Percentiles rank a stretch among this genome's conserved stretches.
Conservation (phyloP, 805 yeast genomes). For the Candida qinlingensis region DNA sequence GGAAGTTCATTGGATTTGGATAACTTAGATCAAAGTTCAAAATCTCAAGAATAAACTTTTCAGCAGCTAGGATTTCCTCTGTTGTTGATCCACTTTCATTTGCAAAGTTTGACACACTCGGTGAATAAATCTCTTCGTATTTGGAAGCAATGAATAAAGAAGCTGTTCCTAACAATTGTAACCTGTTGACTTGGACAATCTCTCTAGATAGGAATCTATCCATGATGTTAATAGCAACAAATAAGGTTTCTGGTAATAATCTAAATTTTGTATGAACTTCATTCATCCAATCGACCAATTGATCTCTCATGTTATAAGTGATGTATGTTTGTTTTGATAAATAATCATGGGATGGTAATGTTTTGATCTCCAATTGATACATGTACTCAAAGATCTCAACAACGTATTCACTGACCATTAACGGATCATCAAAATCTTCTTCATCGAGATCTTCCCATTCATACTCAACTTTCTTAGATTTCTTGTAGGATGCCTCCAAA, state of each 20-base stretch:
- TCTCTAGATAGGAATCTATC: conserved; percentile 80
- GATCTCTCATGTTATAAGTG: conserved; percentile 59
- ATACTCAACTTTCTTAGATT: conserved; percentile 27
- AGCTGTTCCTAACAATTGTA: conserved; percentile 84
- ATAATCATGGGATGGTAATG: conserved; percentile 50
- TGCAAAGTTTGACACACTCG: conserved; percentile 81
- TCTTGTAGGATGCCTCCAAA: conserved; percentile 14
- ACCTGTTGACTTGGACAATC: conserved; percentile 69
- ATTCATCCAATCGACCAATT: conserved; percentile 90
- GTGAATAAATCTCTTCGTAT: conserved; percentile 89
- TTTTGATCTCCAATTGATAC: conserved; percentile 63
- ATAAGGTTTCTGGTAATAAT: conserved; percentile 81
- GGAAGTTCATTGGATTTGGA: conserved; percentile 90
- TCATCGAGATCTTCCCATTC: conserved; percentile 75
- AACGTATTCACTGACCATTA: conserved; percentile 93
- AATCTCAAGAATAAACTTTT: conserved; percentile 69
- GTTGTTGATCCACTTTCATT: conserved; percentile 77
- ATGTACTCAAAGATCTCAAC: conserved; percentile 79
- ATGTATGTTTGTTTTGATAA: conserved; percentile 38
- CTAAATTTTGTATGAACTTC: conserved; percentile 84
- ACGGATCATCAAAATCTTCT: conserved; percentile 73
- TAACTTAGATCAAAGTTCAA: conserved; percentile 74
- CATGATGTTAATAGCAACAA: conserved; percentile 78
- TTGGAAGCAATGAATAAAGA: conserved; percentile 86
- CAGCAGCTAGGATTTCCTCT: conserved; percentile 82